Base-by-base conservation (phyloP, 345 rosid species). In the Isatis tinctoria region DNA sequence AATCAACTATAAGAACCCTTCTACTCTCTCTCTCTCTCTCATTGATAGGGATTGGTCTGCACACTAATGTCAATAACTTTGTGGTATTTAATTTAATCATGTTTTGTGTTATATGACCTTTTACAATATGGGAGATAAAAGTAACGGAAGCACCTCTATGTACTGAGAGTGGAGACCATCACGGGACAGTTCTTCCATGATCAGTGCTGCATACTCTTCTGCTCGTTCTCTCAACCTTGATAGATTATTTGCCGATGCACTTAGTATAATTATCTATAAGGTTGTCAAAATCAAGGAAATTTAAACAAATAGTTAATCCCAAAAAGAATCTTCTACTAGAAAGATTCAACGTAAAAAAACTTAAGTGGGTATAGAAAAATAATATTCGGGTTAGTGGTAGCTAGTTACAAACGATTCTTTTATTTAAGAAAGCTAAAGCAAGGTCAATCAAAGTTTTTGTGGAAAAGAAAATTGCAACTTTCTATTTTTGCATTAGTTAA, bases 161-260 rank as follows among this genome's bases (percentile, higher is more conserved):
- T 88, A 94, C 80, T 87, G 51, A 41, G 74, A 75, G 33, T 35
- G 87, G 22, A 86, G 83, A 66, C 90, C 80, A 74, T 85, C 92
- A 0, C 95, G 93, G 71, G 73, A 8, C 3, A 74, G 70, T 72
- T 94, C 97, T 74, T 94, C 98, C 98, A 94, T 94, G 65, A 94
- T 91, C 84, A 94, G 18, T 73, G 98, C 93, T 69, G 98, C 98
- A 54, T 94, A 91, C 67, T 94, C 97, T 48, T 90, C 98, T 54
- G 98, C 97, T 78, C 93, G 95, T 60, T 94, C 93, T 67, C 90
- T 88, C 79, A 94, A 80, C 83, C 96, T 85, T n/a, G 96, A 86
- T 60, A 94, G 74, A 76, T 86, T 87, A 77, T 89, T 91, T 65
- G 91, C 98, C 10, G 98, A 91, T 53, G 98, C 98, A 73, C 98